Percentiles rank a stretch among this genome's conserved stretches.
Conservation (phyloP, 164 flowering plant genomes). For the Stephania cephalantha region DNA sequence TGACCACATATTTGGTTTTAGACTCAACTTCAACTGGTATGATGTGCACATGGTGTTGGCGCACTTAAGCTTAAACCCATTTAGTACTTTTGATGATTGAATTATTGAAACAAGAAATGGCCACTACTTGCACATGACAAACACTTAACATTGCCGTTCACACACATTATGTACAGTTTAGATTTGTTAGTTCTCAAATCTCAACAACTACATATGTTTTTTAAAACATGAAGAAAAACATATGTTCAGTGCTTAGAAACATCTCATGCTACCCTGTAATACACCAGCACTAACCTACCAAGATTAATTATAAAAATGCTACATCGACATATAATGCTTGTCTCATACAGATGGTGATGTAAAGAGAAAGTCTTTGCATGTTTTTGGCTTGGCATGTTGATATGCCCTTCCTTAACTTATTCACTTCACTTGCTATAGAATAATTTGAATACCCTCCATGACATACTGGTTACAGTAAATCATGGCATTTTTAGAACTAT, state of each 20-base stretch:
- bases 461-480: neutral
- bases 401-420: neutral
- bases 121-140: neutral
- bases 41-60: conserved; percentile 4
- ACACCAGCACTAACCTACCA: neutral
- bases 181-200: neutral
- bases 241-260: neutral
- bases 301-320: too few species aligned
- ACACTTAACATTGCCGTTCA: neutral
- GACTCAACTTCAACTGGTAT: neutral
- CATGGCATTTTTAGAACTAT: neutral
- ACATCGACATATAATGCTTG: neutral
- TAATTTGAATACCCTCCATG: neutral
- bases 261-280: conserved; percentile 4
- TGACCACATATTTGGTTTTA: neutral
- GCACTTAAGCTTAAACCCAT: conserved; percentile 8
- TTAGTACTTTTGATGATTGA: conserved; percentile 6
- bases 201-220: neutral
- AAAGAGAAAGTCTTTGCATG: neutral
- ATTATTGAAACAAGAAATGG: neutral
- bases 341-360: neutral
- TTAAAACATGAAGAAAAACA: neutral
- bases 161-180: neutral
- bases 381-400: neutral
- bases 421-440: neutral